Conservation (phyloP, 169 alveolate species). For the Sarcocystis neurona region DNA sequence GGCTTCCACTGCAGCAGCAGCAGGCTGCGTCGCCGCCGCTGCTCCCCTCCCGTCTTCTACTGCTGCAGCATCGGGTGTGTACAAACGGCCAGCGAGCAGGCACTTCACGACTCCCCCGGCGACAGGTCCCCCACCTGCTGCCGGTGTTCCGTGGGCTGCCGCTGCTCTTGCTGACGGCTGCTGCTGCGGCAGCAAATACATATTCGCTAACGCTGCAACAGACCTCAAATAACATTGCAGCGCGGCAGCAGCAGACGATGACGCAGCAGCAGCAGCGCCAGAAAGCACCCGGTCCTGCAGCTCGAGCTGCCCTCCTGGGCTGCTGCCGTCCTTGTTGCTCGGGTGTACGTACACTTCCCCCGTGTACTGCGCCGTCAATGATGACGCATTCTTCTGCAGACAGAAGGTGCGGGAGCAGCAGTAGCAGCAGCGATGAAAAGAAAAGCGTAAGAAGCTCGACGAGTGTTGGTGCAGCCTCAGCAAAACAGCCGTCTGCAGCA, state of each 20-base stretch:
- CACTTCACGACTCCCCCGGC: neutral
- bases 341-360: neutral
- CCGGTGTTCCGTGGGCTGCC: no score
- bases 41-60: neutral
- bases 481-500: no score
- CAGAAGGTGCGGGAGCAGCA: neutral
- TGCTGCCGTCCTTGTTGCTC: no score
- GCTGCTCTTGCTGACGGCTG: neutral
- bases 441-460: no score
- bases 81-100: neutral
- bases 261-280: neutral
- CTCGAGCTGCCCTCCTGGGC: neutral
- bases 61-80: neutral
- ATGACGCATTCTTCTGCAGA: neutral
- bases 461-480: no score
- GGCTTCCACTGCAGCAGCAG: no score
- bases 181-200: constrained; percentile 22
- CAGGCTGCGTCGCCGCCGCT: no score
- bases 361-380: neutral
- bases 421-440: no score
- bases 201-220: neutral
- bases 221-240: neutral
- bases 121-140: no score
- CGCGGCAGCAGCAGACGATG: neutral
- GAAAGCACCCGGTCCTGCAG: neutral